Evolutionary conservation across 2,329 filamentous ascomycete genomes (phyloP).

Genomic region (Akanthomyces dipterigenus): DNA sequence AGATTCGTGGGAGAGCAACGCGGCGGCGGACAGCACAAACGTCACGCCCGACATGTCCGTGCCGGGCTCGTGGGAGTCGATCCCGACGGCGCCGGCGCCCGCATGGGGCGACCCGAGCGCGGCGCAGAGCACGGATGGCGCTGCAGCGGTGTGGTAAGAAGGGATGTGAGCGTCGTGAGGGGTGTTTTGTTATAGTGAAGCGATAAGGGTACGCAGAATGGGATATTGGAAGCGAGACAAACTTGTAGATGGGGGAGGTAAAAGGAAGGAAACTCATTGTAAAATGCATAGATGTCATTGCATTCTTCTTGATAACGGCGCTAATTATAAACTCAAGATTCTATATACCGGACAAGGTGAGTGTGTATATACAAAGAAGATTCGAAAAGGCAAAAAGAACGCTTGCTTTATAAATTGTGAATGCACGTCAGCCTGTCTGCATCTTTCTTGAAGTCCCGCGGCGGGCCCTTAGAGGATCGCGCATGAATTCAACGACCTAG

Average conservation of each 20-base stretch:
- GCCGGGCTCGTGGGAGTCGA: constrained; percentile 13
- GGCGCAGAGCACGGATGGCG: constrained; percentile 26
- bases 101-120: constrained; percentile 26
- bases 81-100: background rate
- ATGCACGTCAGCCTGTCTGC: no score
- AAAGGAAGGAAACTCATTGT: no score
- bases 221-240: no score
- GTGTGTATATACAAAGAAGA: no score
- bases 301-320: no score
- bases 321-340: no score
- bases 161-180: no score
- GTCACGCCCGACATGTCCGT: constrained; percentile 28
- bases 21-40: constrained; percentile 15
- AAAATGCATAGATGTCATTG: no score
- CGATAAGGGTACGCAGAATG: no score
- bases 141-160: constrained; percentile 15
- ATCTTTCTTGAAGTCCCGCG: no score
- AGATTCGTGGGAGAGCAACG: background rate
- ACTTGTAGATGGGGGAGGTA: no score
- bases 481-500: constrained; percentile 2
- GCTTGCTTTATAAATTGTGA: background rate
- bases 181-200: no score
- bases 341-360: background rate
- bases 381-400: background rate
- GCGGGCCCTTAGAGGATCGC: background rate